A percentile compares a stretch with the other conserved stretches of the same genome.
Conservation (phyloP, 495 filamentous ascomycete species). For the Cercophora newfieldiana region DNA sequence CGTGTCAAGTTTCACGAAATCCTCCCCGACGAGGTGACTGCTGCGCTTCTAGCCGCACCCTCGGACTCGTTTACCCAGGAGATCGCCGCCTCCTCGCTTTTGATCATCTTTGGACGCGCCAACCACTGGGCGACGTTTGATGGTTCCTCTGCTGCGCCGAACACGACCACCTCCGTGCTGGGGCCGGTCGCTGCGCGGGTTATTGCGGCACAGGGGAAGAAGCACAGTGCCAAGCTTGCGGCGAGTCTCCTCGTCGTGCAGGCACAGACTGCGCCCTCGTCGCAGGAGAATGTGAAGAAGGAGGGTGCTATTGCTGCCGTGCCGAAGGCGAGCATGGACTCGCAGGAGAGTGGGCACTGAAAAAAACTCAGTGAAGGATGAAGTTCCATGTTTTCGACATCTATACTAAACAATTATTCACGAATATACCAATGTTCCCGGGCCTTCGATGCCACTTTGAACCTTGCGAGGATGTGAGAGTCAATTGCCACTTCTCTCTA, state of each 20-base stretch:
- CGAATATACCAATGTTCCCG: no score
- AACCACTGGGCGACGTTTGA: not conserved
- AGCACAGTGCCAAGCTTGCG: constrained; percentile 38
- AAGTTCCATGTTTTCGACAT: no score
- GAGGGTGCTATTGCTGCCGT: not conserved
- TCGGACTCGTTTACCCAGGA: not conserved
- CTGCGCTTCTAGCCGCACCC: not conserved
- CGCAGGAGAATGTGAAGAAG: not conserved
- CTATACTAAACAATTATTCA: no score
- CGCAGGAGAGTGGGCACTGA: not conserved
- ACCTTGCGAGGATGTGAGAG: no score
- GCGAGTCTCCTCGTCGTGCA: constrained; percentile 74
- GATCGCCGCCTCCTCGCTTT: not conserved
- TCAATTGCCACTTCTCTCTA: no score
- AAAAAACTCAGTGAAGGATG: no score
- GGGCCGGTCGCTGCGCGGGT: constrained; percentile 61
- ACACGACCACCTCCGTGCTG: constrained; percentile 55
- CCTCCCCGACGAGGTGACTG: not conserved
- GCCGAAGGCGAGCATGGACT: not conserved
- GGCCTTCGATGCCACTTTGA: no score
- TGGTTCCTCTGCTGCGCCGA: constrained; percentile 25
- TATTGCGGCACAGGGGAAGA: constrained; percentile 52
- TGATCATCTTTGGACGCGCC: constrained; percentile 3
- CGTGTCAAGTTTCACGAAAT: not conserved
- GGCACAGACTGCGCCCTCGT: constrained; percentile 41